Percentiles rank a stretch among this genome's conserved stretches.
These are phyloP conservation scores for Neurospora pannonica DNA, from an alignment of 495 filamentous ascomycete genomes.

Conservation along the genomic window DNA sequence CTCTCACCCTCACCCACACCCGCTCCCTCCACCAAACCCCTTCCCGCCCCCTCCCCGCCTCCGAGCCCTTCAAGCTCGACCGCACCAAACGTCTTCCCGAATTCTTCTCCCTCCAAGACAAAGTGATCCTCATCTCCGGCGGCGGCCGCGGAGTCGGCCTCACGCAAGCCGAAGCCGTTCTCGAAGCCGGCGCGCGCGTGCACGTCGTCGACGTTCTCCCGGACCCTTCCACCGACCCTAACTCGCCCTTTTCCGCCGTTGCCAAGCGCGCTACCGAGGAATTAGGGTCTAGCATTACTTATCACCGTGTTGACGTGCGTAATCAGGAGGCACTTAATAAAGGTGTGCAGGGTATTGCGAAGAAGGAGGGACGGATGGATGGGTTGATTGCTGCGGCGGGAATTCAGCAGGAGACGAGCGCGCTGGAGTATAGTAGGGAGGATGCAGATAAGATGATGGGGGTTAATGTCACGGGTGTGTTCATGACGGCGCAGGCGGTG, in stretches of 20 bases:
- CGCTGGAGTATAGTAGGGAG: conserved; percentile 57
- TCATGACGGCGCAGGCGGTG: conserved; percentile 69
- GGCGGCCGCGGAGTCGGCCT: conserved; percentile 72
- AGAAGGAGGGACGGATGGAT: conserved; percentile 63
- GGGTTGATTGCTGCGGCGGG: conserved; percentile 76
- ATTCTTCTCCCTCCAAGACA: conserved; percentile 74
- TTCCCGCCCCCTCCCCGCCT: background rate
- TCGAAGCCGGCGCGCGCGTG: conserved; percentile 70
- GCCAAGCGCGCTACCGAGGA: conserved; percentile 54
- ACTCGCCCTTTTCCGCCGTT: conserved; percentile 45
- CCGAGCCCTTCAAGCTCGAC: background rate
- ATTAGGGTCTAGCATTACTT: conserved; percentile 60
- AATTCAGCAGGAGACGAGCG: conserved; percentile 63
- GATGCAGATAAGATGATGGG: conserved; percentile 57
- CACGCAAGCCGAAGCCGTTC: conserved; percentile 67
- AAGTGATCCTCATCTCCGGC: conserved; percentile 70
- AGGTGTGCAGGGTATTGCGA: conserved; percentile 58
- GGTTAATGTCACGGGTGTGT: conserved; percentile 67
- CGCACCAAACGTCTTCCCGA: conserved; percentile 48
- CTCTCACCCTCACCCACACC: background rate
- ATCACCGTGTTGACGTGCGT: conserved; percentile 81
- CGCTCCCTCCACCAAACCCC: conserved; percentile 9
- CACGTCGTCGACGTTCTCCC: conserved; percentile 48
- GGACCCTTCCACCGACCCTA: conserved; percentile 21
- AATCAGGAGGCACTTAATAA: conserved; percentile 58